phyloP scores from a whole-genome alignment of 805 yeast species.

The Saccharomycopsis fibuligera region DNA sequence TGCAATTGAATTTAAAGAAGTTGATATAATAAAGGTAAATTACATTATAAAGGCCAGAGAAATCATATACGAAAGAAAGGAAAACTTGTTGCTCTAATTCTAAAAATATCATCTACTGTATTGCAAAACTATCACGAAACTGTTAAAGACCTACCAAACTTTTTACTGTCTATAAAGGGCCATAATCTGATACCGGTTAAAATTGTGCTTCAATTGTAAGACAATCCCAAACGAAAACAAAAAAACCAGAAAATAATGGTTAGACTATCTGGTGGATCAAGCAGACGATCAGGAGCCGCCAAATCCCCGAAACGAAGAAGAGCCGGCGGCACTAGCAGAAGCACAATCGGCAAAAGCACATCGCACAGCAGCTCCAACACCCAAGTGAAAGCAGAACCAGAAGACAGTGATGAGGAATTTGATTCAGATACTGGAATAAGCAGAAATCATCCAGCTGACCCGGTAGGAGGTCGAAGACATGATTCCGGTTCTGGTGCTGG shows the following conservation, averaged over 20 bases:
- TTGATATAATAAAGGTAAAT: no score
- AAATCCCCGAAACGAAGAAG: neutral
- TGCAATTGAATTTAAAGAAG: no score
- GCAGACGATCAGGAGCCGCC: neutral
- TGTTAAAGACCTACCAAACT: no score
- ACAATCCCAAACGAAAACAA: neutral
- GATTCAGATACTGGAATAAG: slow-evolving; percentile 3
- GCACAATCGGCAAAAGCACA: neutral
- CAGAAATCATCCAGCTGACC: slow-evolving; percentile 18
- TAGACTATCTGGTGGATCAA: neutral
- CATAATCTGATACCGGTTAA: no score
- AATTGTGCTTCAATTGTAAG: neutral
- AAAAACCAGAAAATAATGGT: neutral
- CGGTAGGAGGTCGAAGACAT: slow-evolving; percentile 1
- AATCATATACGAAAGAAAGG: no score
- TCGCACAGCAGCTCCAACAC: neutral
- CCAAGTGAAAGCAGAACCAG: slow-evolving; percentile 9
- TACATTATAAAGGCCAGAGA: no score
- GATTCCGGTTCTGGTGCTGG: slow-evolving; percentile 26
- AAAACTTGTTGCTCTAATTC: no score
- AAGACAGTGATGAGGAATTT: neutral
- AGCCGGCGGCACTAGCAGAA: neutral
- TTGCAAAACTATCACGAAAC: no score
- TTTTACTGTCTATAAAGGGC: no score
- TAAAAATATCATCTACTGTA: no score